Conservation (phyloP, 371 early-diverging fungal species). For the Conidiobolus incongruus region DNA sequence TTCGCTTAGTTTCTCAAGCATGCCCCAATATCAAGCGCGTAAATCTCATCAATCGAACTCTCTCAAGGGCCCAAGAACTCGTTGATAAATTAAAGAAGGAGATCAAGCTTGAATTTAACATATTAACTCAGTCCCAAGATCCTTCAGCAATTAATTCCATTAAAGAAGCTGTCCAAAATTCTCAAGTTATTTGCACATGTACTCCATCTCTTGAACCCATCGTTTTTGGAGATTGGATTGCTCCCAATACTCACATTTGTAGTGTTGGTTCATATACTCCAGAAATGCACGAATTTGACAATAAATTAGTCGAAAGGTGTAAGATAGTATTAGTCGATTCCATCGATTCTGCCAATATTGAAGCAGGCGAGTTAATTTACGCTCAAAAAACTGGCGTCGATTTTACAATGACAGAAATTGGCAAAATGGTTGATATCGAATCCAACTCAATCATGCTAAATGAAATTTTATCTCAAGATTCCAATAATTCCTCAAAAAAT, state of each 20-base stretch:
- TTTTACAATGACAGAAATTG: slow-evolving; percentile 13
- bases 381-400: slow-evolving; percentile 14
- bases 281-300: slow-evolving; percentile 35
- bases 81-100: not conserved
- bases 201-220: slow-evolving; percentile 23
- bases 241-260: slow-evolving; percentile 23
- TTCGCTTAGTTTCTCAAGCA: slow-evolving; percentile 24
- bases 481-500: too few species aligned
- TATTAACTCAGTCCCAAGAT: not conserved
- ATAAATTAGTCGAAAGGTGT: slow-evolving; percentile 14
- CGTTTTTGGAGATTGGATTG: slow-evolving; percentile 22
- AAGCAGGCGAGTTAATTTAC: slow-evolving; percentile 28
- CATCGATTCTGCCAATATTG: slow-evolving; percentile 16
- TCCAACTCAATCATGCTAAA: too few species aligned
- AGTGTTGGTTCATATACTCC: slow-evolving; percentile 30
- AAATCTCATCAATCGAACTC: not conserved
- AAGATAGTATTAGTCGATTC: slow-evolving; percentile 24
- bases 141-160: too few species aligned
- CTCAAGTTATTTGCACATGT: slow-evolving; percentile 33
- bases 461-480: too few species aligned
- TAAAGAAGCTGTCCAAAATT: slow-evolving; percentile 15
- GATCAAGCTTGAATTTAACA: not conserved
- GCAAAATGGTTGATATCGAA: slow-evolving; percentile 11
- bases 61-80: not conserved
- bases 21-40: slow-evolving; percentile 9